These are phyloP conservation scores for Brachypodium distachyon DNA, from an alignment of 202 grass and related monocot species.

Conservation along the genomic window DNA sequence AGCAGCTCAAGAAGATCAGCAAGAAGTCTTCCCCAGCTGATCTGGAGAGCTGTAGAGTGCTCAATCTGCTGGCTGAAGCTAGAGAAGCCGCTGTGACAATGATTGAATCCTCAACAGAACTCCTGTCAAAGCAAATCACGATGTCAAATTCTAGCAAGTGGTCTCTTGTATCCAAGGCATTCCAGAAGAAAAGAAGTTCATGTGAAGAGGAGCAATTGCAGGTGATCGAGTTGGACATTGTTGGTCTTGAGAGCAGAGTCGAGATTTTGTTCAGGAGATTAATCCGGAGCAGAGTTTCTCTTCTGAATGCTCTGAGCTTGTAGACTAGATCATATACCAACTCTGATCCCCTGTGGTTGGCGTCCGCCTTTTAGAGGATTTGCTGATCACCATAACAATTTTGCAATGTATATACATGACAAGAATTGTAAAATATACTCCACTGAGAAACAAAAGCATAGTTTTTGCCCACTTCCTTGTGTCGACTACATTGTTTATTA, in stretches of 20 bases:
- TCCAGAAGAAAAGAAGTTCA: neutral
- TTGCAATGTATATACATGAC: conserved; percentile 18
- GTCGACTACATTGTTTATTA: neutral
- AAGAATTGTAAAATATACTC: conserved; percentile 13
- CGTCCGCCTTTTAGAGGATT: neutral
- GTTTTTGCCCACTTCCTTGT: neutral
- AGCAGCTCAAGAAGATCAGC: conserved; percentile 20
- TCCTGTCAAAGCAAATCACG: neutral
- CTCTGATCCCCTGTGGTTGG: neutral
- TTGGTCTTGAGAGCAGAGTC: conserved; percentile 25
- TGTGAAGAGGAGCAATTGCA: neutral
- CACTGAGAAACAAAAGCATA: neutral
- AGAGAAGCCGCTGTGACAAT: conserved; percentile 20
- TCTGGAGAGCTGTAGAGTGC: neutral
- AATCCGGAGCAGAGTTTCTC: conserved; percentile 43
- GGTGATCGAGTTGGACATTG: conserved; percentile 9
- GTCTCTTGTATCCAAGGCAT: conserved; percentile 15
- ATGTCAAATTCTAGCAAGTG: conserved; percentile 14
- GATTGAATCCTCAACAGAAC: conserved; percentile 9
- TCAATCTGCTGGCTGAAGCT: conserved; percentile 13
- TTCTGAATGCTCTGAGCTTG: conserved; percentile 42
- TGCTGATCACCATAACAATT: neutral
- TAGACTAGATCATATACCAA: neutral
- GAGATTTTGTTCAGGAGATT: conserved; percentile 36
- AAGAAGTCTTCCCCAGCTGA: neutral